phyloP scores from a whole-genome alignment of 2,329 filamentous ascomycete genomes.

The Rutstroemia sp. region DNA sequence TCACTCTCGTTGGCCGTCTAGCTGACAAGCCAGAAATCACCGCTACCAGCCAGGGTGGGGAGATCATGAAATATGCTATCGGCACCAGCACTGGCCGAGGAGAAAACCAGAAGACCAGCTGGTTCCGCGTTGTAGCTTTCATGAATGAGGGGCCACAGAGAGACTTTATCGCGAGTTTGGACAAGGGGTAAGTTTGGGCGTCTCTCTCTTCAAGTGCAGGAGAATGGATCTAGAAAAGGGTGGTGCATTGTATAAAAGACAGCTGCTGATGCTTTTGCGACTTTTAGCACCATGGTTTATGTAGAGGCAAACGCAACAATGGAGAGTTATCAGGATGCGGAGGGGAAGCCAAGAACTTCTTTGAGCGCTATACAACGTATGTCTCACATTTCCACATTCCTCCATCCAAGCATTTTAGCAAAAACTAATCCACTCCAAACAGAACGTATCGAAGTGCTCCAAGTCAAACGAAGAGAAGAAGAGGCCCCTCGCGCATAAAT shows the following conservation, averaged over 20 bases:
- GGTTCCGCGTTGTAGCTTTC: slow-evolving; percentile 77
- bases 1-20: slow-evolving; percentile 82
- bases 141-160: slow-evolving; percentile 56
- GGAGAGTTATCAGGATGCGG: slow-evolving; percentile 56
- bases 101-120: slow-evolving; percentile 72
- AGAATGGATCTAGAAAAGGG: background rate
- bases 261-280: too few relatives aligned
- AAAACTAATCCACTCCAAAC: background rate
- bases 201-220: background rate
- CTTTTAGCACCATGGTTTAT: slow-evolving; percentile 63
- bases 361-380: slow-evolving; percentile 76
- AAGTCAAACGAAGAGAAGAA: background rate
- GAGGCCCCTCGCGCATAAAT: background rate
- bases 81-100: slow-evolving; percentile 58
- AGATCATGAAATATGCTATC: slow-evolving; percentile 71
- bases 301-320: slow-evolving; percentile 77
- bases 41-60: slow-evolving; percentile 60
- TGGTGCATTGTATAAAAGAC: too few relatives aligned
- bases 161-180: slow-evolving; percentile 64
- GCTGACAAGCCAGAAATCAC: slow-evolving; percentile 70
- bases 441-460: slow-evolving; percentile 15
- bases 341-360: slow-evolving; percentile 57
- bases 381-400: background rate
- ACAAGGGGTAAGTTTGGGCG: slow-evolving; percentile 68
- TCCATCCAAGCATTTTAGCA: background rate